Conservation (phyloP, 75 land plant species). For the Isoetes taiwanensis region DNA sequence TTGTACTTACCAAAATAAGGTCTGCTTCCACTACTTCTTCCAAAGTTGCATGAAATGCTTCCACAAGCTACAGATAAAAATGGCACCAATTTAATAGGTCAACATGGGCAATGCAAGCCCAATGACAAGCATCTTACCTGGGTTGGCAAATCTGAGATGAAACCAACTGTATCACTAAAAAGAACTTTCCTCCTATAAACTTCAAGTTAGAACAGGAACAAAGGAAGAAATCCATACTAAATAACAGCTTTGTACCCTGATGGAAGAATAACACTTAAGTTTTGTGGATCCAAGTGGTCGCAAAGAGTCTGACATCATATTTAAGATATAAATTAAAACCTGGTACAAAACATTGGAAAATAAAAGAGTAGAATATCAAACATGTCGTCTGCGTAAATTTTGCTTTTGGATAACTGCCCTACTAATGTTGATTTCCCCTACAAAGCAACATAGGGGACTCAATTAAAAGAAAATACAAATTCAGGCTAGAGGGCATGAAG, state of each 20-base stretch:
- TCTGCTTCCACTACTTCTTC: slow-evolving; percentile 75
- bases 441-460: too few species aligned
- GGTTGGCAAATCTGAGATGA: slow-evolving; percentile 87
- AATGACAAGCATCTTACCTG: slow-evolving; percentile 58
- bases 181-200: slow-evolving; percentile 53
- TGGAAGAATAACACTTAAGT: slow-evolving; percentile 73
- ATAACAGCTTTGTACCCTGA: slow-evolving; percentile 48
- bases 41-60: slow-evolving; percentile 97
- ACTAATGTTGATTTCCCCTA: too few species aligned
- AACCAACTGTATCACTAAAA: slow-evolving; percentile 95
- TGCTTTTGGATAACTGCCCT: too few species aligned
- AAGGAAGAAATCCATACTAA: not conserved
- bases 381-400: too few species aligned
- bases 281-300: slow-evolving; percentile 80
- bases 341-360: too few species aligned
- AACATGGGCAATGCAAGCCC: too few species aligned
- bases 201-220: not conserved
- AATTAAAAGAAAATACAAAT: too few species aligned
- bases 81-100: not conserved
- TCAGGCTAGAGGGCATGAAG: too few species aligned
- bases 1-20: slow-evolving; percentile 21
- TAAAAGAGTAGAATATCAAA: too few species aligned
- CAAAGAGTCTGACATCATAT: slow-evolving; percentile 93
- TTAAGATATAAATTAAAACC: too few species aligned
- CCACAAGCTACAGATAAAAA: slow-evolving; percentile 46